phyloP scores from a whole-genome alignment of 805 yeast species.

The Helenozyma rhizophorensis region DNA sequence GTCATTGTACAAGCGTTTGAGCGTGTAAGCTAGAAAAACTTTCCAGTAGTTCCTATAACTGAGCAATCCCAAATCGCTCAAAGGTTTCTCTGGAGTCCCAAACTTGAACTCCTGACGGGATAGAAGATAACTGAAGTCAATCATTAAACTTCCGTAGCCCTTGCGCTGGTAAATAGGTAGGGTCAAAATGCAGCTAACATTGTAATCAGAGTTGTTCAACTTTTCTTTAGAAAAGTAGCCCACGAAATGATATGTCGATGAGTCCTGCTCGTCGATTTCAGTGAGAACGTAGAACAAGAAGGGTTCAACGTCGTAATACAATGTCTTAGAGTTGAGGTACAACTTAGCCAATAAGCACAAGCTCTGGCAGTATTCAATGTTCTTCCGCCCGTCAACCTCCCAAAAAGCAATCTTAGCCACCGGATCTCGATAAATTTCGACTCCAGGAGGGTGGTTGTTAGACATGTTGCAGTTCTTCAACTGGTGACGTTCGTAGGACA shows the following conservation, averaged over 20 bases:
- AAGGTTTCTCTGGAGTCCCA: conserved; percentile 96
- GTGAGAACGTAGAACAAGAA: conserved; percentile 84
- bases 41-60: conserved; percentile 91
- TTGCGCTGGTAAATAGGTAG: conserved; percentile 81
- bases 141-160: conserved; percentile 86
- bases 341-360: conserved; percentile 85
- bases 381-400: conserved; percentile 76
- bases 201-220: conserved; percentile 68
- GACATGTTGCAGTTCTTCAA: conserved; percentile 59
- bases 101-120: conserved; percentile 68
- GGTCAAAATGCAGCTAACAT: conserved; percentile 87
- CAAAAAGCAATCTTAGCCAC: conserved; percentile 29
- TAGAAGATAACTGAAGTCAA: conserved; percentile 82
- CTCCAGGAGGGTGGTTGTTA: conserved; percentile 60
- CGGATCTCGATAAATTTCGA: conserved; percentile 37
- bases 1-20: conserved; percentile 25
- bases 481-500: conserved; percentile 63
- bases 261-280: conserved; percentile 48
- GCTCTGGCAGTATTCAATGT: conserved; percentile 80
- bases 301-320: conserved; percentile 94
- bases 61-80: conserved; percentile 77
- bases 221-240: conserved; percentile 94
- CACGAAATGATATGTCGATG: conserved; percentile 63
- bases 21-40: conserved; percentile 50
- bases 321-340: conserved; percentile 84